These are phyloP conservation scores for Colletotrichum spaethianum DNA, from an alignment of 2,329 filamentous ascomycete species.

Conservation along the genomic window DNA sequence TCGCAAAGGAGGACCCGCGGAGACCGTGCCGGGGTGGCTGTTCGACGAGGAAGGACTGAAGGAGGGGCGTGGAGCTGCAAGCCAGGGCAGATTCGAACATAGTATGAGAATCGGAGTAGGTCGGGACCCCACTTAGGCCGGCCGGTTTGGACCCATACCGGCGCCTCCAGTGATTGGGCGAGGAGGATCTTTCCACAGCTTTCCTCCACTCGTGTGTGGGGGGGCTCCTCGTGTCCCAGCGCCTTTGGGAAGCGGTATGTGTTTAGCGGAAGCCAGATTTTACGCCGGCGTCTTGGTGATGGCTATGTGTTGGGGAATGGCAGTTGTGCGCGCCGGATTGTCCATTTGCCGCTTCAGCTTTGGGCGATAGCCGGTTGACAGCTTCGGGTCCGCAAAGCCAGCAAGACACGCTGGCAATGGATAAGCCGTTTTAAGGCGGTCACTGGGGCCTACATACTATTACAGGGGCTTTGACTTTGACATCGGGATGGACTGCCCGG, in stretches of 20 bases:
- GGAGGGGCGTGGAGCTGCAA: constrained; percentile 28
- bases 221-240: constrained; percentile 15
- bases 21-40: background rate
- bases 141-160: constrained; percentile 14
- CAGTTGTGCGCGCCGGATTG: too few species aligned
- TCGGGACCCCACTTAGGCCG: constrained; percentile 33
- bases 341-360: background rate
- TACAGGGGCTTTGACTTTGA: constrained; percentile 7
- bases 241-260: constrained; percentile 16
- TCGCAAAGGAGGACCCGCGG: constrained; percentile 27
- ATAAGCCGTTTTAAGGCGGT: constrained; percentile 15
- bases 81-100: constrained; percentile 35
- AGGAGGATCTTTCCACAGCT: background rate
- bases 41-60: too few species aligned
- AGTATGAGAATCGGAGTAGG: constrained; percentile 37
- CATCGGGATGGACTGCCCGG: constrained; percentile 27
- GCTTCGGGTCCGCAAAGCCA: constrained; percentile 3
- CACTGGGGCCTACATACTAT: constrained; percentile 31
- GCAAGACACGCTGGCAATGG: constrained; percentile 2
- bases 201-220: constrained; percentile 25
- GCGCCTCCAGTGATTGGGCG: constrained; percentile 19
- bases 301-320: background rate
- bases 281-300: constrained; percentile 1
- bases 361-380: background rate
- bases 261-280: constrained; percentile 34